Evolutionary conservation across 2,329 filamentous ascomycete species (phyloP).

Genomic region (Xylaria sp.): DNA sequence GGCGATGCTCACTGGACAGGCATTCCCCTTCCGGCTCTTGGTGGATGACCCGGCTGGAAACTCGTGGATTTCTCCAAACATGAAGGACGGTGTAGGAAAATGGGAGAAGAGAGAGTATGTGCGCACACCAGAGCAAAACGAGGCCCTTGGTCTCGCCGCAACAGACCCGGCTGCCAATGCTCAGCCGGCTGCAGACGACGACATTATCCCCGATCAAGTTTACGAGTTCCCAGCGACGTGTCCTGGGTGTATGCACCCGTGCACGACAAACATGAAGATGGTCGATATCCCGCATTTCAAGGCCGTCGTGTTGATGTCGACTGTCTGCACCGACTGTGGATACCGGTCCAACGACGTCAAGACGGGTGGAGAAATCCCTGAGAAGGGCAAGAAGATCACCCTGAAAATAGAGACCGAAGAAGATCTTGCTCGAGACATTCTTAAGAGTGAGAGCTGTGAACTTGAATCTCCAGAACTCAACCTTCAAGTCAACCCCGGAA

Average conservation of each 20-base stretch:
- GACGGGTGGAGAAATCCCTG: constrained; percentile 90
- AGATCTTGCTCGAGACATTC: constrained; percentile 88
- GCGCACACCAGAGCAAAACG: constrained; percentile 84
- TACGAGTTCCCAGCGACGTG: constrained; percentile 92
- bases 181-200: constrained; percentile 56
- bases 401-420: constrained; percentile 68
- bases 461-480: constrained; percentile 85
- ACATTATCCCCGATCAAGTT: constrained; percentile 91
- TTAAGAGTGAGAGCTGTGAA: constrained; percentile 92
- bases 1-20: constrained; percentile 75
- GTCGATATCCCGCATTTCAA: constrained; percentile 98
- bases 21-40: constrained; percentile 85
- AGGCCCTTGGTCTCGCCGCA: constrained; percentile 71
- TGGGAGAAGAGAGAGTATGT: constrained; percentile 85
- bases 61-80: constrained; percentile 91
- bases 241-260: constrained; percentile 84
- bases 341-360: constrained; percentile 98
- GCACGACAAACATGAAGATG: constrained; percentile 97
- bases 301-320: constrained; percentile 94
- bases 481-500: constrained; percentile 88
- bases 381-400: constrained; percentile 80
- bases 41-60: constrained; percentile 94
- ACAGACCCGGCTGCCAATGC: constrained; percentile 55
- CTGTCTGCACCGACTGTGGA: constrained; percentile 86
- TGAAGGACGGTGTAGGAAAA: constrained; percentile 79